A percentile compares a stretch with the other conserved stretches of the same genome.
These are phyloP conservation scores for Plantago coronopus DNA, from an alignment of 305 asterid genomes.

Conservation along the genomic window DNA sequence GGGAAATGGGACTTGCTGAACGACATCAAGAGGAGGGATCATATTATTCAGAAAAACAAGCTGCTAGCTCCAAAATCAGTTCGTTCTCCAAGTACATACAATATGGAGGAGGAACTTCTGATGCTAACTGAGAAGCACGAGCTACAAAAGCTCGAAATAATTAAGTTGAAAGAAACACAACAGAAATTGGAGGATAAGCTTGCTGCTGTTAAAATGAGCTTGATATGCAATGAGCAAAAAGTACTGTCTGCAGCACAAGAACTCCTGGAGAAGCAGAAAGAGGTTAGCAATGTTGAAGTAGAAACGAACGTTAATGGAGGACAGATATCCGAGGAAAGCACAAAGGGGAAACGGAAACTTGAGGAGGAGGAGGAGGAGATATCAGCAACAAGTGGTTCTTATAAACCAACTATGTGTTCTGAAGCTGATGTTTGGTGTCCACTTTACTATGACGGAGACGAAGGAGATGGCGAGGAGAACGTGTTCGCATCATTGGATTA, in stretches of 20 bases:
- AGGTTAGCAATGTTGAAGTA: background rate
- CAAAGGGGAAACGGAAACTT: conserved; percentile 16
- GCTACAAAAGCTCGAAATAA: conserved; percentile 19
- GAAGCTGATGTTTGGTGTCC: background rate
- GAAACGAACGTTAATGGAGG: background rate
- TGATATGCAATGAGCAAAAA: background rate
- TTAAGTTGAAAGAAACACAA: conserved; percentile 24
- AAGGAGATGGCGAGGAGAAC: conserved; percentile 7
- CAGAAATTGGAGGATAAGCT: conserved; percentile 16
- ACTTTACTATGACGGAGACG: conserved; percentile 20
- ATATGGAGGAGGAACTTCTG: conserved; percentile 12
- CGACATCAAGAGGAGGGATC: conserved; percentile 30
- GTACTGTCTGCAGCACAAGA: background rate
- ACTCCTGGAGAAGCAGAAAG: conserved; percentile 2
- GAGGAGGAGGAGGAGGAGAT: conserved; percentile 2
- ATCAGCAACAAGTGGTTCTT: background rate
- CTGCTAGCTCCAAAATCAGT: conserved; percentile 4
- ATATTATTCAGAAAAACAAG: background rate
- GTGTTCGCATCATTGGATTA: conserved; percentile 33
- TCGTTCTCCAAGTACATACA: background rate
- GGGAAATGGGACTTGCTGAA: conserved; percentile 39
- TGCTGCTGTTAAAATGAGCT: conserved; percentile 14
- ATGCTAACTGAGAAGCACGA: conserved; percentile 17
- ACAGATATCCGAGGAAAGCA: background rate
- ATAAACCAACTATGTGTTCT: background rate